phyloP scores from a whole-genome alignment of 495 filamentous ascomycete species.

The Xylaria sp. region DNA sequence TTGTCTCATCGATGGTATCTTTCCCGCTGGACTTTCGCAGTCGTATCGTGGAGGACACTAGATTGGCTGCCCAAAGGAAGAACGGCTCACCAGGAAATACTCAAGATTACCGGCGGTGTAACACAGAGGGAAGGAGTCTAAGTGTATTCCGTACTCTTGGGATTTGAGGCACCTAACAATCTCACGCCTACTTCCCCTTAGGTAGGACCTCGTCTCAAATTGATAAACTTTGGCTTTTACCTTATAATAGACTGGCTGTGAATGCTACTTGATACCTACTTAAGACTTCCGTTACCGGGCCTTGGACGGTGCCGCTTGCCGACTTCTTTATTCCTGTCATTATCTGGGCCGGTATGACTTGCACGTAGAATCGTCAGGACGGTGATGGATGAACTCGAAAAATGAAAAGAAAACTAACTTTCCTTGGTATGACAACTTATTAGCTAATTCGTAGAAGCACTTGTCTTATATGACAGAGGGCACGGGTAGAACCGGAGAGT shows the following conservation, averaged over 20 bases:
- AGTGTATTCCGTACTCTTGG: neutral
- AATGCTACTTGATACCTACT: neutral
- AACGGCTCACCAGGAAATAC: neutral
- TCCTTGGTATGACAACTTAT: slow-evolving; percentile 9
- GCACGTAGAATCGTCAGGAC: no score
- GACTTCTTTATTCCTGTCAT: no score
- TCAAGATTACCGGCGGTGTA: neutral
- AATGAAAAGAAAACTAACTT: neutral
- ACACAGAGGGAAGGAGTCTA: neutral
- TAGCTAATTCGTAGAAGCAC: neutral
- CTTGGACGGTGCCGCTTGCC: neutral
- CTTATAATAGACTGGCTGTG: neutral
- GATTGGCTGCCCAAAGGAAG: neutral
- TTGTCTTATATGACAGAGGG: neutral
- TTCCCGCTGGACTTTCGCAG: slow-evolving; percentile 40
- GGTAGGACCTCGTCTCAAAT: neutral
- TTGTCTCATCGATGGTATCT: slow-evolving; percentile 38
- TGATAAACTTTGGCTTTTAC: no score
- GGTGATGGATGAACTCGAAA: neutral
- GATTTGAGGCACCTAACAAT: neutral
- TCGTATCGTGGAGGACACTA: slow-evolving; percentile 12
- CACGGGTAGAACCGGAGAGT: slow-evolving; percentile 4
- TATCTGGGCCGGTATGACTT: no score
- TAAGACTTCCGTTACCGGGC: neutral
- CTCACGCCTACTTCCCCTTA: neutral